Evolutionary conservation across 192 early-diverging fungal genomes (phyloP).

Genomic region (Coemansia sp.): DNA sequence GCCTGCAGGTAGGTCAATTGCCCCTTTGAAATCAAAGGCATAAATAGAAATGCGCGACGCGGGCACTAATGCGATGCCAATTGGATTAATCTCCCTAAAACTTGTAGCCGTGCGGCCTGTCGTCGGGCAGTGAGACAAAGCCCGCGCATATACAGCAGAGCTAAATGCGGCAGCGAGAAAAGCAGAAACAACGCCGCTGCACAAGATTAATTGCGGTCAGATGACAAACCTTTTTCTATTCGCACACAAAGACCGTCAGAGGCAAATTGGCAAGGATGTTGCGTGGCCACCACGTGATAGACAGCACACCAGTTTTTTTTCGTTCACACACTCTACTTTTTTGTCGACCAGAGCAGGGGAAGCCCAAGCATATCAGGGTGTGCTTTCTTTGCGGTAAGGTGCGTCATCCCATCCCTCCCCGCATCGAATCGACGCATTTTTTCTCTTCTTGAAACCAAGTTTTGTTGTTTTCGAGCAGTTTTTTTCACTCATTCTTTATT

Average conservation of each 20-base stretch:
- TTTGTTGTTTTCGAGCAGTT: neutral
- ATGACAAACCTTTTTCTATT: no score
- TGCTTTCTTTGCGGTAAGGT: neutral
- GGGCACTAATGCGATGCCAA: neutral
- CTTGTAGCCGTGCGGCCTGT: slow-evolving; percentile 6
- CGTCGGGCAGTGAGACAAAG: neutral
- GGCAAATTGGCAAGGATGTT: no score
- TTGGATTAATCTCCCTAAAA: neutral
- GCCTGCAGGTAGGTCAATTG: slow-evolving; percentile 55
- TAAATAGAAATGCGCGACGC: neutral
- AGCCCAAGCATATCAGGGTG: no score
- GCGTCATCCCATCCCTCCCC: neutral
- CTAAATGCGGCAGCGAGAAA: neutral
- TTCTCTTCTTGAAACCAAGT: neutral
- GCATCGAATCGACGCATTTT: neutral
- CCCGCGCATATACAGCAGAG: neutral
- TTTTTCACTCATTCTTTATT: neutral
- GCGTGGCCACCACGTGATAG: no score
- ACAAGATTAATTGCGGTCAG: no score
- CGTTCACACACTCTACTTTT: no score
- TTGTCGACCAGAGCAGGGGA: no score
- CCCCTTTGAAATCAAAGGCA: no score
- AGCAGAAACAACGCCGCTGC: no score
- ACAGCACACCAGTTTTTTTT: no score
- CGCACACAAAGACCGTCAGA: no score